phyloP scores from a whole-genome alignment of 257 asterid species.

The Solanum commersonii region DNA sequence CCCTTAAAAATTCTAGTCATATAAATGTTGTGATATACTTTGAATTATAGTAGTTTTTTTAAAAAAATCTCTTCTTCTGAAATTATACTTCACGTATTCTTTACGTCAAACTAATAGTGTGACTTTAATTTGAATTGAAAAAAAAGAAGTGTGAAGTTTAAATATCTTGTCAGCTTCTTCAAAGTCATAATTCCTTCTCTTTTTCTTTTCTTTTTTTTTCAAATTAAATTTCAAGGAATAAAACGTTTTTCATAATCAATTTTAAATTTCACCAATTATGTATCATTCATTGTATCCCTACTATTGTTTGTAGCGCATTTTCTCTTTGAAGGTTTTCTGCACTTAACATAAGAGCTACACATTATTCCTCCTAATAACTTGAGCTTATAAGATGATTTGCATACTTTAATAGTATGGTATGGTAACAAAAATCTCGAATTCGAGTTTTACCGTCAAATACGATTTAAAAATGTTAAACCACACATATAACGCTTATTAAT shows the following conservation, averaged over 20 bases:
- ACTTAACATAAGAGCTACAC: background rate
- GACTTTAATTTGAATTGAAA: background rate
- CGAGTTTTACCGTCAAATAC: fast-evolving
- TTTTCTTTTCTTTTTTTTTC: background rate
- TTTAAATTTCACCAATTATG: background rate
- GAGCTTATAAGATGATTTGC: background rate
- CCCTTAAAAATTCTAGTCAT: background rate
- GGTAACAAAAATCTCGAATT: background rate
- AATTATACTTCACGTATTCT: background rate
- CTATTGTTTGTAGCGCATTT: background rate
- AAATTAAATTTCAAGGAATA: background rate
- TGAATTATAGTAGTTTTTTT: no score
- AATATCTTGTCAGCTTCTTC: background rate
- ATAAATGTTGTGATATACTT: background rate
- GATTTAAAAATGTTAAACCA: background rate
- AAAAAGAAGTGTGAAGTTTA: background rate
- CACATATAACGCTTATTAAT: background rate
- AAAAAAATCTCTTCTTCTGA: background rate
- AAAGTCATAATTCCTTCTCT: background rate
- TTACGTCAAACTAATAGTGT: background rate
- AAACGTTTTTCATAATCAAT: background rate
- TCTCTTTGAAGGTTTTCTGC: background rate
- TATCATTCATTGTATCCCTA: background rate
- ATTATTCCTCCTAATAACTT: no score
- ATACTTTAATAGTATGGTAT: background rate